phyloP scores from a whole-genome alignment of 2,329 filamentous ascomycete species.

The Botrytis sinoallii region DNA sequence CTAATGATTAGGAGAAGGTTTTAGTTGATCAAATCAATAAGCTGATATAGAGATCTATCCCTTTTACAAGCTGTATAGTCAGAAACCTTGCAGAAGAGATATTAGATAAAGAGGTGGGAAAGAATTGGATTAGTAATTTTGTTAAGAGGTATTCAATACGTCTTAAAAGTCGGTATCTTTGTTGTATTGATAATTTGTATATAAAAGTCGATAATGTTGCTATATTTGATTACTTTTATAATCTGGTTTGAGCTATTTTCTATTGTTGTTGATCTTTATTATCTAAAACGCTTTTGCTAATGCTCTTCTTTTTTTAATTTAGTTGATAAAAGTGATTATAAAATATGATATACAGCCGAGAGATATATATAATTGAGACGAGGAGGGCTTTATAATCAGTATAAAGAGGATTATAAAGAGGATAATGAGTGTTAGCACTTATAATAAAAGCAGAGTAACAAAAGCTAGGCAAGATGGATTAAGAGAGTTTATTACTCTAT shows the following conservation, averaged over 20 bases:
- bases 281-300: not conserved
- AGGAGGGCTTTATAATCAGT: not conserved
- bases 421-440: not conserved
- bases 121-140: not conserved
- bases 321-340: not conserved
- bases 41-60: no score
- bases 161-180: not conserved
- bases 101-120: rapidly evolving
- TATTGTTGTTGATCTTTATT: not conserved
- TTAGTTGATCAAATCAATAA: no score
- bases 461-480: not conserved
- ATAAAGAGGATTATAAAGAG: not conserved
- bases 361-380: not conserved
- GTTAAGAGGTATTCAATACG: not conserved
- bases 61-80: not conserved
- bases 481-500: not conserved
- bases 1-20: no score
- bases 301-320: not conserved
- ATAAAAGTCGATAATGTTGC: not conserved
- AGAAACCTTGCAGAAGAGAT: not conserved
- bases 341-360: not conserved
- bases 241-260: not conserved
- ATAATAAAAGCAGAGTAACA: not conserved
- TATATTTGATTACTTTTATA: not conserved
- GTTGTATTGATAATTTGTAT: not conserved